Conservation (phyloP, 2,329 filamentous ascomycete genomes). For the Pseudocercospora musae region DNA sequence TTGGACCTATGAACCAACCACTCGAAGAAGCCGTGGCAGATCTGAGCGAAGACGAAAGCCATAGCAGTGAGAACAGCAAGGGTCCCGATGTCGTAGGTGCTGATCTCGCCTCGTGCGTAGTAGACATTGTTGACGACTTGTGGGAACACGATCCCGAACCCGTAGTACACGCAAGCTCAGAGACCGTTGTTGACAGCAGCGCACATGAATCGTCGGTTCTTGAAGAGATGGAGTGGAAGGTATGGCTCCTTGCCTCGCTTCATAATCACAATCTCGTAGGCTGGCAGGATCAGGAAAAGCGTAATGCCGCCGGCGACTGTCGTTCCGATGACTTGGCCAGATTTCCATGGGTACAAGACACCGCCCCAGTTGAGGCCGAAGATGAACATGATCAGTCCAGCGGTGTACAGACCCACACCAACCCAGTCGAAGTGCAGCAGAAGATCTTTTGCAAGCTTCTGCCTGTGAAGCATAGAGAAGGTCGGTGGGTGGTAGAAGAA, state of each 20-base stretch:
- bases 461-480: slow-evolving; percentile 27
- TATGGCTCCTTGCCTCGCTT: slow-evolving; percentile 26
- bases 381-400: slow-evolving; percentile 22
- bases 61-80: neutral
- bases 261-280: slow-evolving; percentile 21
- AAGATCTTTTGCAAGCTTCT: slow-evolving; percentile 23
- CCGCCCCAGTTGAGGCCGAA: slow-evolving; percentile 26
- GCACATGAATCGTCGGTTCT: slow-evolving; percentile 31
- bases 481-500: slow-evolving; percentile 37
- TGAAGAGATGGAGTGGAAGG: slow-evolving; percentile 31
- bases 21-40: neutral
- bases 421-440: slow-evolving; percentile 27
- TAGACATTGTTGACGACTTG: slow-evolving; percentile 4
- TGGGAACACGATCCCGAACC: slow-evolving; percentile 19
- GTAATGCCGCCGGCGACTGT: slow-evolving; percentile 16
- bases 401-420: slow-evolving; percentile 20
- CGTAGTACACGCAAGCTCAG: slow-evolving; percentile 36
- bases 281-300: slow-evolving; percentile 16
- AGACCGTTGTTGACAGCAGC: slow-evolving; percentile 34
- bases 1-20: neutral
- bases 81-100: neutral
- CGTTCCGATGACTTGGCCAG: slow-evolving; percentile 16
- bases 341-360: slow-evolving; percentile 19
- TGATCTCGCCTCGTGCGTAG: slow-evolving; percentile 4
- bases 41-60: slow-evolving; percentile 2